Base-by-base conservation (phyloP, 441 rosid genomes). In the Jatropha podagrica region DNA sequence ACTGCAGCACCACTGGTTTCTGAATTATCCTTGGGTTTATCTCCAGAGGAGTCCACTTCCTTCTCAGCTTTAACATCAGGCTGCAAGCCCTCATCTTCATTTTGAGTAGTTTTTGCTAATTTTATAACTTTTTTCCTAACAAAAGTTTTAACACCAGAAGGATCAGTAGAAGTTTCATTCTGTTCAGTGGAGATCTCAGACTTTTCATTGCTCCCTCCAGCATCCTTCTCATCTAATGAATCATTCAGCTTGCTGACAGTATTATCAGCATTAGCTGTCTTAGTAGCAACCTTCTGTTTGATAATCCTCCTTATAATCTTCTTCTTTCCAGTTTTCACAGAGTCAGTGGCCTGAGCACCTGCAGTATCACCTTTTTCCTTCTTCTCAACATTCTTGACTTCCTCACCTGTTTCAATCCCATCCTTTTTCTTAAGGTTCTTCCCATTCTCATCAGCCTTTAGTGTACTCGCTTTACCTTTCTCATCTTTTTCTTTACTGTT, bases 281-380 rank as follows among this genome's bases (percentile, higher is more conserved):
- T 96, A 70, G 56, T 78, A 75, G 82, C 76, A 70, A 69, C 85
- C 84, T 85, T 89, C 71, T 77, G 89, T 79, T 91, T 92, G 59
- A 96, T 94, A 79, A 96, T 83, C 85, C 94, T 91, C 85, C 88
- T 88, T 68, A 90, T 80, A 46, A 94, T 85, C 88, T 91, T 96
- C 83, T 85, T 89, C 85, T 88, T 96, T 78, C 90, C 94, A 46
- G 85, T 68, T 83, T 87, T 93, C 65, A 81, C 86, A 78, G 62
- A 78, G 65, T 80, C 86, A 74, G 86, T 81, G 15, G 81, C 64
- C 81, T 80, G 88, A 77, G 87, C 59, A 82, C 74, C 81, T 9
- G 84, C 26, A 51, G 82, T 59, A 73, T 82, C 90, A 68, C 73
- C 91, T 59, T 74, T 72, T 65, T 82, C 85, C 61, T 32, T 32